Evolutionary conservation across 352 stramenopile genomes (phyloP).

Genomic region (Phytopythium cucurbitacearum): DNA sequence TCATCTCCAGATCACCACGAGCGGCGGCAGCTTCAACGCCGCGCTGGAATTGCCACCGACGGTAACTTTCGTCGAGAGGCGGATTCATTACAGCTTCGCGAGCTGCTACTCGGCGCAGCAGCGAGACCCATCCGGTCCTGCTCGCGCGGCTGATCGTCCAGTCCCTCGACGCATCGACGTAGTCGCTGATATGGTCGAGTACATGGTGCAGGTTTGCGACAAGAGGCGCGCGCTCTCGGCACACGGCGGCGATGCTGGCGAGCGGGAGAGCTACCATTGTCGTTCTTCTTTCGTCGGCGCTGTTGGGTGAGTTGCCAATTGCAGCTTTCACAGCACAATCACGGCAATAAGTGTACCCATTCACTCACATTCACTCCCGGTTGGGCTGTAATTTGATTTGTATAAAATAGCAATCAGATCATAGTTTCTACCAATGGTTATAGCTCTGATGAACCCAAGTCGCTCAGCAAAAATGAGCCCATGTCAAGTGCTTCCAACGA

Average conservation of each 20-base stretch:
- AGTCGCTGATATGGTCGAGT: neutral
- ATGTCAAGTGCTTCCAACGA: no score
- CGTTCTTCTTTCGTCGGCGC: neutral
- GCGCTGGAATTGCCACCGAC: neutral
- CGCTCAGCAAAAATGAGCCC: no score
- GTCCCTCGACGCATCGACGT: neutral
- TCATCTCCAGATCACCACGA: conserved; percentile 45
- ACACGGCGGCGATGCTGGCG: neutral
- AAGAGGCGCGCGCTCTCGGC: neutral
- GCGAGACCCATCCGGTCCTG: neutral
- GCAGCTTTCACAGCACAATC: neutral
- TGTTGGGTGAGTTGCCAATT: neutral
- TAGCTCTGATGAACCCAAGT: no score
- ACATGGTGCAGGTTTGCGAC: neutral
- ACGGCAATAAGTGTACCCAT: neutral
- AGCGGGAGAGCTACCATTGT: neutral
- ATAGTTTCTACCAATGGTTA: no score
- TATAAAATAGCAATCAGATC: no score
- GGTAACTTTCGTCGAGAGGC: neutral
- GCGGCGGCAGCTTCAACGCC: conserved; percentile 30
- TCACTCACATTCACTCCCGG: no score
- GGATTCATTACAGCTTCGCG: neutral
- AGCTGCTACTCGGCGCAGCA: neutral
- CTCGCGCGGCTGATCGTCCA: neutral
- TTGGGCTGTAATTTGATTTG: no score